Evolutionary conservation across 2,329 filamentous ascomycete genomes (phyloP).

Genomic region (Fusarium sp.): DNA sequence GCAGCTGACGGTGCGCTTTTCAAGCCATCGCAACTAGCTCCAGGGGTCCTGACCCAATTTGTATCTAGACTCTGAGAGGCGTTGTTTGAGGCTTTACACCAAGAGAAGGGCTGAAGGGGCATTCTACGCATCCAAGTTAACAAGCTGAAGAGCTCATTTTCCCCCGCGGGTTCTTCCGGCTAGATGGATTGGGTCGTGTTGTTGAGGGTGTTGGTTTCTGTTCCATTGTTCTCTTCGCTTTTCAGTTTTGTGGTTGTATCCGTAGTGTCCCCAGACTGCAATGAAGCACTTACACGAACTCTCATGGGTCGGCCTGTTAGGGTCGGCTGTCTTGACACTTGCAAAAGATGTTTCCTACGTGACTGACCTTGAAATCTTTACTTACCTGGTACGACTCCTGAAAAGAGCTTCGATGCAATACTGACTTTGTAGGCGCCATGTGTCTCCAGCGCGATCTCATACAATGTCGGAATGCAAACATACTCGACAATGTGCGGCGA

Average conservation of each 20-base stretch:
- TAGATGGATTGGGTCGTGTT: conserved; percentile 1
- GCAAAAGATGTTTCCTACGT: conserved; percentile 53
- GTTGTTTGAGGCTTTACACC: conserved; percentile 30
- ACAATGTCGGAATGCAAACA: conserved; percentile 57
- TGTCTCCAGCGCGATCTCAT: conserved; percentile 57
- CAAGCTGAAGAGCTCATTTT: conserved; percentile 13
- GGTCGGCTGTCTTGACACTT: conserved; percentile 9
- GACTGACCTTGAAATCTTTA: conserved; percentile 57
- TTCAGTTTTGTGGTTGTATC: neutral
- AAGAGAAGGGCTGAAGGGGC: conserved; percentile 20
- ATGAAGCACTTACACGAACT: conserved; percentile 40
- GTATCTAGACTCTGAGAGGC: conserved; percentile 34
- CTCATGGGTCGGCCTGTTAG: conserved; percentile 6
- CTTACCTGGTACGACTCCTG: conserved; percentile 50
- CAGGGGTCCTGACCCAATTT: conserved; percentile 38
- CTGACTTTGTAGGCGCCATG: conserved; percentile 59
- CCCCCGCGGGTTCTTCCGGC: conserved; percentile 9
- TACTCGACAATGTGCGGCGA: conserved; percentile 54
- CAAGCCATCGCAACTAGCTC: conserved; percentile 39
- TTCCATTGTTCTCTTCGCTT: neutral
- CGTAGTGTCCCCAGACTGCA: neutral
- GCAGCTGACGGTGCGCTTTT: conserved; percentile 31
- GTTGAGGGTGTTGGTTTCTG: conserved; percentile 7
- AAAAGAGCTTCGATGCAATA: neutral
- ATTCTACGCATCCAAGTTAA: conserved; percentile 3